These are phyloP conservation scores for Lenzites betulinus DNA, from an alignment of 768 basidiomycete species.

Conservation along the genomic window DNA sequence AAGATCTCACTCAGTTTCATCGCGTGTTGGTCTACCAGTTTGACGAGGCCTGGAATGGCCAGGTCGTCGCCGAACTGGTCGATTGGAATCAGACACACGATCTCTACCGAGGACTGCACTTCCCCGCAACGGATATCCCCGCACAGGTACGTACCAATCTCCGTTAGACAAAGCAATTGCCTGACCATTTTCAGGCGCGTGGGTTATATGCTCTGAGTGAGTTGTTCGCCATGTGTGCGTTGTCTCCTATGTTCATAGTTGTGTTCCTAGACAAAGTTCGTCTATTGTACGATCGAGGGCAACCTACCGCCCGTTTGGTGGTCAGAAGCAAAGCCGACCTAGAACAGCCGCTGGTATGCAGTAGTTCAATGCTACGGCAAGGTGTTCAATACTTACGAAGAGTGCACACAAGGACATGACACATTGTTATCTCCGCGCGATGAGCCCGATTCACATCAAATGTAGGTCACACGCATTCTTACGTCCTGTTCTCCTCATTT, in stretches of 20 bases:
- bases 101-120: constrained; percentile 70
- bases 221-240: constrained; percentile 20
- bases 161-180: not conserved
- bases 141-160: constrained; percentile 49
- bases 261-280: constrained; percentile 65
- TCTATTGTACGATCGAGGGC: constrained; percentile 70
- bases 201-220: constrained; percentile 67
- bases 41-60: constrained; percentile 77
- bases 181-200: constrained; percentile 47
- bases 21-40: constrained; percentile 83
- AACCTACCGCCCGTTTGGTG: constrained; percentile 73
- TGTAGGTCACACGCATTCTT: constrained; percentile 43
- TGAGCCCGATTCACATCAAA: constrained; percentile 85
- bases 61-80: constrained; percentile 76
- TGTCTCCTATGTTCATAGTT: not conserved
- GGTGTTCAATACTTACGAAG: not conserved
- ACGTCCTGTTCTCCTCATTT: constrained; percentile 5
- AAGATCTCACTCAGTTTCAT: constrained; percentile 82
- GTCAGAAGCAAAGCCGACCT: constrained; percentile 64
- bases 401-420: constrained; percentile 64
- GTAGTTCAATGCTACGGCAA: not conserved
- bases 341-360: constrained; percentile 59
- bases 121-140: constrained; percentile 70
- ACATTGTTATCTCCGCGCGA: constrained; percentile 80
- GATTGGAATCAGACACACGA: constrained; percentile 78